These are phyloP conservation scores for Lentinula boryana DNA, from an alignment of 768 basidiomycete species.

Conservation along the genomic window DNA sequence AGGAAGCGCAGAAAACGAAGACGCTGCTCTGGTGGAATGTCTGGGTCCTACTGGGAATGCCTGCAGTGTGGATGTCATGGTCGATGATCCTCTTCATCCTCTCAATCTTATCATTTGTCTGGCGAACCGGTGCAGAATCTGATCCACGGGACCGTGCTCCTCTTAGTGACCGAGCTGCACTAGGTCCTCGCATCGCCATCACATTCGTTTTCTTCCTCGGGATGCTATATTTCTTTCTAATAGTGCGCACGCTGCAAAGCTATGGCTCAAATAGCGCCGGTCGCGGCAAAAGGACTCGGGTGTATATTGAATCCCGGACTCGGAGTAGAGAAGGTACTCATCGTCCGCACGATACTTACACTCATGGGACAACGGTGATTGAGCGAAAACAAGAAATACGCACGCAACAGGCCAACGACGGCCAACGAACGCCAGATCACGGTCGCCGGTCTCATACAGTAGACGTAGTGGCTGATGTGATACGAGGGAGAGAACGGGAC, in stretches of 20 bases:
- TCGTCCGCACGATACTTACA: neutral
- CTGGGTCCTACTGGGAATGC: conserved; percentile 50
- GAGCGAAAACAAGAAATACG: neutral
- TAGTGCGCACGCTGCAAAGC: conserved; percentile 53
- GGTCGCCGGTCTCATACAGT: neutral
- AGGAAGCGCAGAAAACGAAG: conserved; percentile 26
- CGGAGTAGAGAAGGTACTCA: neutral
- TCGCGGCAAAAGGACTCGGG: neutral
- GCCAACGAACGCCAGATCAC: neutral
- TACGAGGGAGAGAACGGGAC: neutral
- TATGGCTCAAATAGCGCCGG: conserved; percentile 35
- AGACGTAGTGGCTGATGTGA: neutral
- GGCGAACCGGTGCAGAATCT: conserved; percentile 49
- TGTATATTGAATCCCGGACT: neutral
- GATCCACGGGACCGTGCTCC: conserved; percentile 30
- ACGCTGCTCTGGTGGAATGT: conserved; percentile 37
- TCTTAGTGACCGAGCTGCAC: conserved; percentile 30
- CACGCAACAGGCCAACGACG: neutral
- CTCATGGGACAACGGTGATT: neutral
- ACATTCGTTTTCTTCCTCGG: conserved; percentile 52
- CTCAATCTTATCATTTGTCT: conserved; percentile 61
- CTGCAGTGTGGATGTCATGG: conserved; percentile 48
- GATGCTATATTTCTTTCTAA: conserved; percentile 53
- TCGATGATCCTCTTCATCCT: conserved; percentile 62
- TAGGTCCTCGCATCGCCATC: conserved; percentile 51